phyloP scores from a whole-genome alignment of 139 green algal genomes.

The Marvania coccoides region DNA sequence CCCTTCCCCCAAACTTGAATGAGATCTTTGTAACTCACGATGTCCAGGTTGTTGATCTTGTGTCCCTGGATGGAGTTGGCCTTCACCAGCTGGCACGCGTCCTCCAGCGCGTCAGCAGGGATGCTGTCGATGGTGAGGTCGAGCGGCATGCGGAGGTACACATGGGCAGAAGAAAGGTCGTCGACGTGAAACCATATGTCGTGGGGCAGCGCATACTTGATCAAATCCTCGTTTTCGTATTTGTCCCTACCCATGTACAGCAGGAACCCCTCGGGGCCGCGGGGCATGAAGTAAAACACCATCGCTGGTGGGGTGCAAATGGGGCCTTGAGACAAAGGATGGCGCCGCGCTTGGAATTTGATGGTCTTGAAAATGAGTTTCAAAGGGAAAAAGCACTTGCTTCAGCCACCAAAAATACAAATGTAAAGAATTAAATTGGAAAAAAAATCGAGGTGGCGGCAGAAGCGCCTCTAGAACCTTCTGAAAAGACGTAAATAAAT shows the following conservation, averaged over 20 bases:
- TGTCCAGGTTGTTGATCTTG: slow-evolving; percentile 63
- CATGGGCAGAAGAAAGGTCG: slow-evolving; percentile 88
- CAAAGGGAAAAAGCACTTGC: not conserved
- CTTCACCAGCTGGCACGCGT: slow-evolving; percentile 92
- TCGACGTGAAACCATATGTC: slow-evolving; percentile 95
- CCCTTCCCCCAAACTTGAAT: no score
- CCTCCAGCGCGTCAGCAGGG: slow-evolving; percentile 74
- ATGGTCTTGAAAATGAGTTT: not conserved
- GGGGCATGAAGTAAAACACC: slow-evolving; percentile 84
- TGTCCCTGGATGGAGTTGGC: slow-evolving; percentile 89
- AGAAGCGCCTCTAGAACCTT: no score
- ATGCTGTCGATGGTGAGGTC: slow-evolving; percentile 65
- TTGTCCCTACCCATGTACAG: slow-evolving; percentile 92
- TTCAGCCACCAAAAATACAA: no score
- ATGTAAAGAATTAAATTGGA: no score
- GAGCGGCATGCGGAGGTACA: slow-evolving; percentile 85
- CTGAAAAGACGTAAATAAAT: no score
- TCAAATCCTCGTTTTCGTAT: slow-evolving; percentile 92
- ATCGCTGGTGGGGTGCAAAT: slow-evolving; percentile 32
- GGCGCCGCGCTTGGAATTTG: not conserved
- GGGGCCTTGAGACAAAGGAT: not conserved
- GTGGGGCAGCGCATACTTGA: slow-evolving; percentile 19
- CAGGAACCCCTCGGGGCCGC: slow-evolving; percentile 56
- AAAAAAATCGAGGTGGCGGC: no score
- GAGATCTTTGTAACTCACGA: no score